These are phyloP conservation scores for Cornus controversa DNA, from an alignment of 148 eudicot genomes.

Conservation along the genomic window DNA sequence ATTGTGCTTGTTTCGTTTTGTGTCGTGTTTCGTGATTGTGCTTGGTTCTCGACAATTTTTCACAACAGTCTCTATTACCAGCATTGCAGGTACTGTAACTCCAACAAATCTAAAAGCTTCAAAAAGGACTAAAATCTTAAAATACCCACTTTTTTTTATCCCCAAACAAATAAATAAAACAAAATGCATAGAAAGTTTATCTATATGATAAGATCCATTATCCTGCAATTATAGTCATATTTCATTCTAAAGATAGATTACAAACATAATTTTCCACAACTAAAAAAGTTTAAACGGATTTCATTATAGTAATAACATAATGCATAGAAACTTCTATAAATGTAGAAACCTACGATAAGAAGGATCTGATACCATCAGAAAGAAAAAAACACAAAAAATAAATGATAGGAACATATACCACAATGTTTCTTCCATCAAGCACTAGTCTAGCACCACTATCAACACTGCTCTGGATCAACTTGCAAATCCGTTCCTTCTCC, in stretches of 20 bases:
- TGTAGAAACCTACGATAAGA: background rate
- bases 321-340: background rate
- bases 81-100: no score
- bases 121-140: no score
- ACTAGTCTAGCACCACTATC: slow-evolving; percentile 58
- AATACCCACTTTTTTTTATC: no score
- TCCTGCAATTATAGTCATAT: background rate
- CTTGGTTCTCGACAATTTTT: no score
- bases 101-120: no score
- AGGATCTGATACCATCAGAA: background rate
- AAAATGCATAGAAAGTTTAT: no score
- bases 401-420: slow-evolving; percentile 28
- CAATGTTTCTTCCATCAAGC: slow-evolving; percentile 67
- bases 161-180: no score
- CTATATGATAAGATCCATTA: no score
- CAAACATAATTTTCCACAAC: background rate
- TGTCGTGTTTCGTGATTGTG: no score
- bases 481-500: slow-evolving; percentile 61
- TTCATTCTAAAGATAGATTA: background rate
- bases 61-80: no score
- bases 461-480: slow-evolving; percentile 45
- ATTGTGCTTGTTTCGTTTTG: no score
- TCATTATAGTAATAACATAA: background rate
- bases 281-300: no score
- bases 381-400: background rate